A percentile compares a stretch with the other conserved stretches of the same genome.
Evolutionary conservation across 176 grass and related monocot genomes (phyloP).

Genomic region (Cenchrus fungigraminus): DNA sequence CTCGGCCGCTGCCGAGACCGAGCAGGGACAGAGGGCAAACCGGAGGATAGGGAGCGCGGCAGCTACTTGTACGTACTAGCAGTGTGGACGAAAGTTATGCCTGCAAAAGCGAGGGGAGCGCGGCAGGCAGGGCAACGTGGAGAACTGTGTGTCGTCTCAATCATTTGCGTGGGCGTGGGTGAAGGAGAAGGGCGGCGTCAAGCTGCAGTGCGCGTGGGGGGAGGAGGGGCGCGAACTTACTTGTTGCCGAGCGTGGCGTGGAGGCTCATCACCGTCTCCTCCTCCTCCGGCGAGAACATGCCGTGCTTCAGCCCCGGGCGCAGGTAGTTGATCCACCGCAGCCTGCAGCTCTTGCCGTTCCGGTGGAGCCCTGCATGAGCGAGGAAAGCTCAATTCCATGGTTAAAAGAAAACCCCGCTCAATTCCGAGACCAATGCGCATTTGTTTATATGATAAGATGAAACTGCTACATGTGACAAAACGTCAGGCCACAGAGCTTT

Average conservation of each 20-base stretch:
- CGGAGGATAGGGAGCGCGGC: background rate
- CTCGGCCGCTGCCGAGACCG: constrained; percentile 34
- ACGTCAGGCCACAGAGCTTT: background rate
- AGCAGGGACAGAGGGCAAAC: constrained; percentile 34
- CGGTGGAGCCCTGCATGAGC: constrained; percentile 48
- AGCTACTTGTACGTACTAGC: background rate
- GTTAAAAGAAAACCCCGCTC: background rate
- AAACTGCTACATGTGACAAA: background rate
- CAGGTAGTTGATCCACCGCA: constrained; percentile 85
- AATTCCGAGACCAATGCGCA: background rate
- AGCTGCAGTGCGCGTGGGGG: background rate
- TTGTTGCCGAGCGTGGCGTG: constrained; percentile 90
- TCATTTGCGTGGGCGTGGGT: constrained; percentile 37
- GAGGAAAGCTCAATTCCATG: background rate
- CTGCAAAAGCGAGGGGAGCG: constrained; percentile 22
- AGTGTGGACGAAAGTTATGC: constrained; percentile 13
- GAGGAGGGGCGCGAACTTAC: constrained; percentile 44
- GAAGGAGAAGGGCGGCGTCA: background rate
- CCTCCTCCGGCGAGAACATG: constrained; percentile 76
- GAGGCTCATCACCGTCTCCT: constrained; percentile 79
- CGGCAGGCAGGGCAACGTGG: constrained; percentile 30
- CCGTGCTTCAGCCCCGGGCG: constrained; percentile 80
- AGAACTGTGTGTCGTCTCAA: constrained; percentile 41
- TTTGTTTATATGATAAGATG: background rate
- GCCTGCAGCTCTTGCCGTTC: constrained; percentile 76